Conservation (phyloP, 2,329 filamentous ascomycete species). For the Monosporascus sp. region DNA sequence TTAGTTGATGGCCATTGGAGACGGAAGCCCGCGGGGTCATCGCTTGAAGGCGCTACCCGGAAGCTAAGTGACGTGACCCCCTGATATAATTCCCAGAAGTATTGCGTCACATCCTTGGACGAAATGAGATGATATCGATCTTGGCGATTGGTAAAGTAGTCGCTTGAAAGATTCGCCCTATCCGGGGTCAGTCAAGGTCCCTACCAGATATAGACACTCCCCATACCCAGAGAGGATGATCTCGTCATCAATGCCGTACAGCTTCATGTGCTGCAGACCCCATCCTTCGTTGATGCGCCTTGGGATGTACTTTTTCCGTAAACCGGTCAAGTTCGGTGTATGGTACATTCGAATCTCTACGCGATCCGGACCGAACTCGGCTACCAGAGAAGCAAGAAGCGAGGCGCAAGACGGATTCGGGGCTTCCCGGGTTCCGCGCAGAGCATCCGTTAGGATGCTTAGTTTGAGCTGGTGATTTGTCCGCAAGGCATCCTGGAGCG, state of each 20-base stretch:
- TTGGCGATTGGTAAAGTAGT: constrained; percentile 95
- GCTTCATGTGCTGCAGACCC: constrained; percentile 98
- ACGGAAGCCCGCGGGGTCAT: constrained; percentile 51
- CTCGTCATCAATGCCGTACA: constrained; percentile 93
- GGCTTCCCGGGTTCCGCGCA: constrained; percentile 87
- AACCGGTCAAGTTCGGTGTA: constrained; percentile 87
- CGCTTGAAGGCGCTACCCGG: constrained; percentile 59
- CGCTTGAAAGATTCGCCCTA: constrained; percentile 78
- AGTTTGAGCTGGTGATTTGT: constrained; percentile 72
- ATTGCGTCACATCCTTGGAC: constrained; percentile 72
- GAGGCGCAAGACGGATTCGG: constrained; percentile 84
- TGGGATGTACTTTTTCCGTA: constrained; percentile 79
- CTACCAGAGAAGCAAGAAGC: constrained; percentile 75
- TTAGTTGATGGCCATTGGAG: constrained; percentile 74
- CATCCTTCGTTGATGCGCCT: constrained; percentile 95
- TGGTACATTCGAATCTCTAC: constrained; percentile 98
- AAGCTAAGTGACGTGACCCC: constrained; percentile 80
- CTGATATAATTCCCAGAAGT: constrained; percentile 74
- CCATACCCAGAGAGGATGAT: constrained; percentile 83
- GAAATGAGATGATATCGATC: constrained; percentile 92
- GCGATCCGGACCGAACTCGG: constrained; percentile 75
- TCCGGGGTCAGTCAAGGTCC: constrained; percentile 10
- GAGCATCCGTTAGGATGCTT: constrained; percentile 84
- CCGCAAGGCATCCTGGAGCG: constrained; percentile 69
- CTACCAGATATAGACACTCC: neutral